Evolutionary conservation across 2,329 filamentous ascomycete species (phyloP), one percentile per base, ranked within the genome.

Genomic region (Rhynchosporium graminicola): DNA sequence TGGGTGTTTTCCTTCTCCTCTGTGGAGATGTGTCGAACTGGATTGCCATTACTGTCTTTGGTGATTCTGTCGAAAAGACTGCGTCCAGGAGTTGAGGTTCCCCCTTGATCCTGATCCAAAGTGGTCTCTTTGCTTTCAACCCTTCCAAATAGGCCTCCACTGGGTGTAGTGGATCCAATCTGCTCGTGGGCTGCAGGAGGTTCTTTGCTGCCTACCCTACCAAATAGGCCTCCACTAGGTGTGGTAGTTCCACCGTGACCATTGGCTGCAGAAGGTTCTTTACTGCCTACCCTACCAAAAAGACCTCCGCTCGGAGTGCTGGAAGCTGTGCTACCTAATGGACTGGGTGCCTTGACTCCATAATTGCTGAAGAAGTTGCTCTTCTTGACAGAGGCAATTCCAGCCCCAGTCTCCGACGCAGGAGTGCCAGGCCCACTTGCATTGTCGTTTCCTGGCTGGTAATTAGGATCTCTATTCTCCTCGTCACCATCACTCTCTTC

Each of bases 21-120:
- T 3, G 77, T 71, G 31, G 66, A 65, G 46, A 66, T 57, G 26
- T 63, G 60, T 20, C 81, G 78, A 2, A 83, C 71, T 13, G 61
- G 57, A 20, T 84, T 78, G 1, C 82, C 82, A 64, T 82, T 78
- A 20, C 71, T 75, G 52, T 77, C 80, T 71, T 79, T 82, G 4
- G 78, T 80, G 7, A 86, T 78, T 40, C 83, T 80, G 45, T 85
- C 83, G 66, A 67, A 67, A 5, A 67, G 55, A 36, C 54, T 64
- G 58, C 61, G 33, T 15, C 36, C 52, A 55, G 64, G 64, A 45
- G 67, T 63, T 36, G 57, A 50, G 47, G 80, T 79, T 3, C 78
- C 76, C 15, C 54, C 42, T 36, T 57, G 31, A n/a, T 61, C 59
- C 52, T 61, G 50, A 10, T 57, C 59, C 26, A 38, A 5, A 31